Evolutionary conservation across 257 asterid genomes (phyloP).

Genomic region (Solanum okadae): DNA sequence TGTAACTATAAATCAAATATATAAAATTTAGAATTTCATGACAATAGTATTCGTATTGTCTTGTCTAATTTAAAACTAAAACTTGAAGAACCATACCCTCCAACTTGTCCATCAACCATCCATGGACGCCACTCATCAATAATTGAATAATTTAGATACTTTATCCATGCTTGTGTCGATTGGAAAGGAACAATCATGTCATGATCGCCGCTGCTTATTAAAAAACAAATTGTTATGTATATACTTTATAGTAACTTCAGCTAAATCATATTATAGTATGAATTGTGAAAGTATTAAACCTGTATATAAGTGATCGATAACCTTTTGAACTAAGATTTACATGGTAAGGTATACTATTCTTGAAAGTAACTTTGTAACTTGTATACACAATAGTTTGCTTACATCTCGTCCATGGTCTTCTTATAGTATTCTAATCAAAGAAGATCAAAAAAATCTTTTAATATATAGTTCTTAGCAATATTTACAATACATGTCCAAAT

Average conservation of each 20-base stretch:
- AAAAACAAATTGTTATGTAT: background rate
- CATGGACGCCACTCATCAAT: conserved; percentile 13
- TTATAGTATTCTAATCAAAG: background rate
- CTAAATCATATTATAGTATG: background rate
- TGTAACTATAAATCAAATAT: conserved; percentile 12
- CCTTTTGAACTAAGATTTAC: background rate
- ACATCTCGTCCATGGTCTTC: background rate
- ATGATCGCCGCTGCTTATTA: conserved; percentile 1
- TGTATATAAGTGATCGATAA: background rate
- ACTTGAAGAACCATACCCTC: conserved; percentile 16
- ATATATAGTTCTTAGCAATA: background rate
- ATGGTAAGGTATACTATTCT: background rate
- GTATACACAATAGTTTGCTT: background rate
- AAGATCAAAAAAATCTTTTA: background rate
- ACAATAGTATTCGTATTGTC: background rate
- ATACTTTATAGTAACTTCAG: background rate
- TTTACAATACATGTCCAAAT: background rate
- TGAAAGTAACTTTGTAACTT: background rate
- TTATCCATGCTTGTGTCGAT: conserved; percentile 13
- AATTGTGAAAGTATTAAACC: background rate
- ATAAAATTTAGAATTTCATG: background rate
- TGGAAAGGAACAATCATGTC: conserved; percentile 2
- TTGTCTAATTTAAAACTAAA: background rate
- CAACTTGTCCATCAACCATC: conserved; percentile 31
- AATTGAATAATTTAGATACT: background rate